Evolutionary conservation across 768 basidiomycete genomes (phyloP), one percentile per base, ranked within the genome.

Genomic region (Russula compacta): DNA sequence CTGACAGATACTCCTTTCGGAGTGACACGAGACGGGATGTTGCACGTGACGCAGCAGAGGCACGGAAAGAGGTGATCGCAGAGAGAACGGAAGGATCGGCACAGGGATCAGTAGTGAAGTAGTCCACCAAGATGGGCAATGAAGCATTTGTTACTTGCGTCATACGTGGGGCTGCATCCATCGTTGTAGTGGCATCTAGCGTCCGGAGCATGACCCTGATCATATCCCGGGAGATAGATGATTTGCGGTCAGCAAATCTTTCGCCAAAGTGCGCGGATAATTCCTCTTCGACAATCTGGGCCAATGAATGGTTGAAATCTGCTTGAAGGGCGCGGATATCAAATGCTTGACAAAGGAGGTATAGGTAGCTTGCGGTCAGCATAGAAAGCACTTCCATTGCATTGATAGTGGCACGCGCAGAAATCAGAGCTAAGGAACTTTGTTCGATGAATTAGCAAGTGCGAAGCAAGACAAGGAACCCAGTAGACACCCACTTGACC

Each of bases 381-480:
- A 90, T 78, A 2, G 88, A 83, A 53, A 92, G 78, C 3, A 92
- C 85, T 61, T 93, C 89, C 15, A 91, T 78, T 14, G 92, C 82
- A 67, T 81, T 82, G 67, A 91, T 75, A 0, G 92, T 92, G 32
- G 86, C 86, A 42, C 92, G 84, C 24, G 83, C 89, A 17, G 90
- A 92, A 56, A 93, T 84, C 64, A 94, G 75, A 0, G 92, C 92
- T 57, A 94, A 77, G 6, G 90, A 92, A 71, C 88, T 90, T 66
- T 35, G 57, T 54, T 39, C 64, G 44, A 46, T 65, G 54, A 47
- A 63, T 69, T 19, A 70, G 61, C 10, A 64, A 9, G 40, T 19
- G 38, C 17, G 9, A 6, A 42, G 12, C 19, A 35, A 32, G 12
- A 47, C 7, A 36, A 46, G n/a, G 53, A 11, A 15, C 21, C 33